These are phyloP conservation scores for Monilinia polystroma DNA, from an alignment of 2,329 filamentous ascomycete genomes.

Conservation along the genomic window DNA sequence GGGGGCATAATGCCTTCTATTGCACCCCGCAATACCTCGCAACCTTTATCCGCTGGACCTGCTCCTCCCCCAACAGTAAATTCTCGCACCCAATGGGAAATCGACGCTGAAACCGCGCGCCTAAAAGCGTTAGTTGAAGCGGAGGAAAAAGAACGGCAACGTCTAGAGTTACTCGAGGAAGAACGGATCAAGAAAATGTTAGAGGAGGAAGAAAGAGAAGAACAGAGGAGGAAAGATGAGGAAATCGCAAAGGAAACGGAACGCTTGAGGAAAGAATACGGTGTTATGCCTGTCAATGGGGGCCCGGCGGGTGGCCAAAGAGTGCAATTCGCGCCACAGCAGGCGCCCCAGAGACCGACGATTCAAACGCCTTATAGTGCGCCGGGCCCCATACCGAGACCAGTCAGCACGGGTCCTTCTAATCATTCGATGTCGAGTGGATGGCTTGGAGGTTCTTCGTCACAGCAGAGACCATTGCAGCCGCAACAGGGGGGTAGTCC, in stretches of 20 bases:
- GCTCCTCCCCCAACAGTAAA: slow-evolving; percentile 33
- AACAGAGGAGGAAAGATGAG: slow-evolving; percentile 54
- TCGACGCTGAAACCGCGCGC: slow-evolving; percentile 70
- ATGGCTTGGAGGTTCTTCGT: slow-evolving; percentile 23
- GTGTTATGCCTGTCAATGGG: slow-evolving; percentile 39
- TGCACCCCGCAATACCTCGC: slow-evolving; percentile 22
- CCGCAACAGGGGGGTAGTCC: slow-evolving; percentile 11
- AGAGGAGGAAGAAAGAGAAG: slow-evolving; percentile 61
- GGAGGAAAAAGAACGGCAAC: slow-evolving; percentile 38
- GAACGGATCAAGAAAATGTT: slow-evolving; percentile 64
- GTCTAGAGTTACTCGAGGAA: slow-evolving; percentile 56
- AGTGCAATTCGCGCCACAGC: slow-evolving; percentile 20
- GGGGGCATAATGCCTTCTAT: slow-evolving; percentile 30
- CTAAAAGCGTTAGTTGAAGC: slow-evolving; percentile 21
- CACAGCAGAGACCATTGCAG: slow-evolving; percentile 30
- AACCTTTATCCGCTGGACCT: slow-evolving; percentile 29
- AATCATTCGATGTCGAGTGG: background rate
- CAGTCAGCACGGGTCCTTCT: slow-evolving; percentile 18
- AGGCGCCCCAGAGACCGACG: slow-evolving; percentile 28
- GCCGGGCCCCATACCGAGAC: slow-evolving; percentile 28
- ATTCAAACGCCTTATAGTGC: slow-evolving; percentile 20
- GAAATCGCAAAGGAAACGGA: slow-evolving; percentile 80
- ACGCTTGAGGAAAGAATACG: slow-evolving; percentile 68
- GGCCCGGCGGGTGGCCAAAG: background rate
- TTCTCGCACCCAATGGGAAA: slow-evolving; percentile 44